Evolutionary conservation across 345 rosid genomes (phyloP), one percentile per base, ranked within the genome.

Genomic region (Rhodamnia argentea): DNA sequence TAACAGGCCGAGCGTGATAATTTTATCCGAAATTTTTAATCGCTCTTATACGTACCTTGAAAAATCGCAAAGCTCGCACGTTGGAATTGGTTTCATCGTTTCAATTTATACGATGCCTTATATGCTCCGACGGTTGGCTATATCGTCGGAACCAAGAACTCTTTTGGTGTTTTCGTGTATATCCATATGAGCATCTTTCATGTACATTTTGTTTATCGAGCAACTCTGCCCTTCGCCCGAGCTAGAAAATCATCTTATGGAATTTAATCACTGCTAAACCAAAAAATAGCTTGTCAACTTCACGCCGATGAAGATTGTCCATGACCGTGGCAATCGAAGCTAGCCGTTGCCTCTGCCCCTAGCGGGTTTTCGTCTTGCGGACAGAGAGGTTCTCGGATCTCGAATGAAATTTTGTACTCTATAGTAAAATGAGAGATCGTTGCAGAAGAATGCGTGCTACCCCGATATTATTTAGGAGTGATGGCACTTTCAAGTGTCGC

Each of bases 11-110:
- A 58, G 26, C 64, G 12, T 58, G 29, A 3, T 26, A 11, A 59
- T 59, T n/a, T 59, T 59, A 26, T 59, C 0, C 7, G 2, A 4
- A 52, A 52, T 10, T 52, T 13, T 13, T 14, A 52, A 52, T 52
- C 16, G 16, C 53, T 13, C 4, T 50, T 10, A 50, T 50, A 2
- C 51, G 10, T 50, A 50, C 51, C 51, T 0, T 50, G 13, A 50
- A 50, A 50, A 10, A 10, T 50, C 51, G 2, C 51, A 50, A 50
- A 50, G 32, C 18, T 2, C 4, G 0, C 0, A 0, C 1, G 32
- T 13, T 59, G 18, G 32, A n/a, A n/a, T 59, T 59, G 9, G 24
- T 57, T 4, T 57, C 5, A 10, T 57, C 27, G 0, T 10, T 26
- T 57, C 27, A 11, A 57, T 57, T 57, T 57, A 57, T 57, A 5